A percentile compares a stretch with the other conserved stretches of the same genome.
phyloP scores from a whole-genome alignment of 208 protist species.

The Angomonas ambiguus region DNA sequence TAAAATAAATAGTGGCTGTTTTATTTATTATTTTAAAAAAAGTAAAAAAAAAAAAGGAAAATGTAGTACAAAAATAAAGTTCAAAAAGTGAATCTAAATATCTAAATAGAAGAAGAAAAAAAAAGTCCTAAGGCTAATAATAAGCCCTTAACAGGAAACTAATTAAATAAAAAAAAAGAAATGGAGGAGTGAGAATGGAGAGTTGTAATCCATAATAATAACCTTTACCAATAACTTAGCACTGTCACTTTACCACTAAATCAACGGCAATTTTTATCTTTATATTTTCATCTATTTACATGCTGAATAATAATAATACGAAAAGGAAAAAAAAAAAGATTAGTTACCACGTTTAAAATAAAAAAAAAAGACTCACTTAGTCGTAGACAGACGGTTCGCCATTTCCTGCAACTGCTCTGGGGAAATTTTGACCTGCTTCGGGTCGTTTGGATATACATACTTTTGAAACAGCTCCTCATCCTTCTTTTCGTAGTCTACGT shows the following conservation, averaged over 20 bases:
- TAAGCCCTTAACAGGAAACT: too few species aligned
- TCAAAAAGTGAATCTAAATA: conserved; percentile 2
- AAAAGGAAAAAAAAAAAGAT: conserved; percentile 16
- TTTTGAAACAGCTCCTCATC: conserved; percentile 86
- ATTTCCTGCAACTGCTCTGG: conserved; percentile 48
- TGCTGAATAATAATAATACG: too few species aligned
- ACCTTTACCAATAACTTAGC: too few species aligned
- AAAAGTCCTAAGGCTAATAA: conserved; percentile 3
- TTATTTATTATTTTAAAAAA: not conserved
- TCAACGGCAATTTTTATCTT: too few species aligned
- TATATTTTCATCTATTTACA: too few species aligned
- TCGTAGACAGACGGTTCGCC: conserved; percentile 74
- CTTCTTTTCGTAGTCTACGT: conserved; percentile 70
- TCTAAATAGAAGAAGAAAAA: not conserved
- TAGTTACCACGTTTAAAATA: not conserved
- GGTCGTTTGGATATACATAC: conserved; percentile 82
- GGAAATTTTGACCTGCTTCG: conserved; percentile 58
- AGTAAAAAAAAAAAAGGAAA: conserved; percentile 7
- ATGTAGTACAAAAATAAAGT: too few species aligned
- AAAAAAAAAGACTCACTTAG: too few species aligned
- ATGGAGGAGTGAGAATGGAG: not conserved
- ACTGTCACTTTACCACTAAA: too few species aligned
- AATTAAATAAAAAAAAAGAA: conserved; percentile 8
- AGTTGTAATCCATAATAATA: too few species aligned
- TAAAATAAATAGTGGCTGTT: not conserved